Evolutionary conservation across 2,329 filamentous ascomycete genomes (phyloP).

Genomic region (Ramularia endophylla): DNA sequence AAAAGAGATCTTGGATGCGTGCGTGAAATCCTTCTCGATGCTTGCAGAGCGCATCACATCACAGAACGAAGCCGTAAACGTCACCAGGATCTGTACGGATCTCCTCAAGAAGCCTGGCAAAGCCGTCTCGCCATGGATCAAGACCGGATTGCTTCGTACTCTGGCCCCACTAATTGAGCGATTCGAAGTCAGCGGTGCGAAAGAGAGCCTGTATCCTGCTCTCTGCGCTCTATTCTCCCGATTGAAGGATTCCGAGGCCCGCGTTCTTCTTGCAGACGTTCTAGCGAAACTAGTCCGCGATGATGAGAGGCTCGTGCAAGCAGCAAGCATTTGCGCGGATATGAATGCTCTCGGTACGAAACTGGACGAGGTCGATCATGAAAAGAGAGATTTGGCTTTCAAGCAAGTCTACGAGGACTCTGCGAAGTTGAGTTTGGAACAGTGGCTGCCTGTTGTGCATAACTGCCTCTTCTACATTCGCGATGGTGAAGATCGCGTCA

Average conservation of each 20-base stretch:
- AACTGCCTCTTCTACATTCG: constrained; percentile 86
- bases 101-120: constrained; percentile 80
- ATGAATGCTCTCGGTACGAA: constrained; percentile 74
- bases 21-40: constrained; percentile 71
- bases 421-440: constrained; percentile 59
- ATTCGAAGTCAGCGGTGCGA: constrained; percentile 12
- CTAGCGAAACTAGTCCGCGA: constrained; percentile 63
- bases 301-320: constrained; percentile 53
- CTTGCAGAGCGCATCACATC: constrained; percentile 65
- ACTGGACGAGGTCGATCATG: constrained; percentile 84
- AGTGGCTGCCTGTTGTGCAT: constrained; percentile 84
- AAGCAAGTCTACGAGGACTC: constrained; percentile 60
- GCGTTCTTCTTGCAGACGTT: constrained; percentile 67
- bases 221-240: constrained; percentile 81
- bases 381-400: constrained; percentile 72
- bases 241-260: constrained; percentile 75
- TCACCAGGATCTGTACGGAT: constrained; percentile 74
- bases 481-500: constrained; percentile 80
- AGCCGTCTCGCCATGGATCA: constrained; percentile 74
- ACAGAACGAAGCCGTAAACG: constrained; percentile 63
- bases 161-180: constrained; percentile 61
- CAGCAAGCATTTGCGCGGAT: constrained; percentile 66
- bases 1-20: constrained; percentile 71
- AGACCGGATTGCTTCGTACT: constrained; percentile 72
- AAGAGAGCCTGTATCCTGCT: constrained; percentile 61